These are phyloP conservation scores for Telopea speciosissima DNA, from an alignment of 177 flowering plant genomes.

Conservation along the genomic window DNA sequence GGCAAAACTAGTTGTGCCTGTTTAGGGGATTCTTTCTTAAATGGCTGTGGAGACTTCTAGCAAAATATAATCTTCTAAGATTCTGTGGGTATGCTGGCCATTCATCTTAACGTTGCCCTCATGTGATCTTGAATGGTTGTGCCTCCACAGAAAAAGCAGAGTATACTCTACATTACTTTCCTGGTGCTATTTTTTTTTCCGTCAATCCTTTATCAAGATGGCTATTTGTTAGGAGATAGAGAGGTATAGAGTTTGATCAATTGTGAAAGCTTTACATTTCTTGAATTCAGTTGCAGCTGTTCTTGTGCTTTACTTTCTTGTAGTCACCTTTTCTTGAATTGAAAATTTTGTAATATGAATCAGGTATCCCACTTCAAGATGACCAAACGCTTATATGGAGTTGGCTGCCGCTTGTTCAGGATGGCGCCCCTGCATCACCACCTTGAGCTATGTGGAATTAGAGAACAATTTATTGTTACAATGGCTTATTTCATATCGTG, in stretches of 20 bases:
- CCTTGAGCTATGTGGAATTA: slow-evolving; percentile 53
- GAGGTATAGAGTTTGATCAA: not conserved
- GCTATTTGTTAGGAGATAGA: not conserved
- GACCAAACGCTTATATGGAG: slow-evolving; percentile 42
- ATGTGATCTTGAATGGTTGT: too few species aligned
- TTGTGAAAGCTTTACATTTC: not conserved
- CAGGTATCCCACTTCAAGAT: slow-evolving; percentile 52
- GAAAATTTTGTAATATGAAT: slow-evolving; percentile 6
- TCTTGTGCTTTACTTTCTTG: not conserved
- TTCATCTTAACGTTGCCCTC: too few species aligned
- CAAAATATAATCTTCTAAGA: too few species aligned
- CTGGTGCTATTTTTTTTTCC: too few species aligned
- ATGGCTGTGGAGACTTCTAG: too few species aligned
- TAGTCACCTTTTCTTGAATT: not conserved
- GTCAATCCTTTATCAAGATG: not conserved
- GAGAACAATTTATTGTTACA: slow-evolving; percentile 61
- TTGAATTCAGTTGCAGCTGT: not conserved
- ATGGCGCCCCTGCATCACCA: slow-evolving; percentile 76
- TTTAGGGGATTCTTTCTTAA: too few species aligned
- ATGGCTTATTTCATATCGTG: slow-evolving; percentile 52
- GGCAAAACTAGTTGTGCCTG: too few species aligned
- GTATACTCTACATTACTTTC: too few species aligned
- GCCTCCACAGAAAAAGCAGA: too few species aligned
- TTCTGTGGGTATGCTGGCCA: too few species aligned
- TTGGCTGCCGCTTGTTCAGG: slow-evolving; percentile 47